phyloP scores from a whole-genome alignment of 2,329 filamentous ascomycete genomes.

The Saccharata proteae region DNA sequence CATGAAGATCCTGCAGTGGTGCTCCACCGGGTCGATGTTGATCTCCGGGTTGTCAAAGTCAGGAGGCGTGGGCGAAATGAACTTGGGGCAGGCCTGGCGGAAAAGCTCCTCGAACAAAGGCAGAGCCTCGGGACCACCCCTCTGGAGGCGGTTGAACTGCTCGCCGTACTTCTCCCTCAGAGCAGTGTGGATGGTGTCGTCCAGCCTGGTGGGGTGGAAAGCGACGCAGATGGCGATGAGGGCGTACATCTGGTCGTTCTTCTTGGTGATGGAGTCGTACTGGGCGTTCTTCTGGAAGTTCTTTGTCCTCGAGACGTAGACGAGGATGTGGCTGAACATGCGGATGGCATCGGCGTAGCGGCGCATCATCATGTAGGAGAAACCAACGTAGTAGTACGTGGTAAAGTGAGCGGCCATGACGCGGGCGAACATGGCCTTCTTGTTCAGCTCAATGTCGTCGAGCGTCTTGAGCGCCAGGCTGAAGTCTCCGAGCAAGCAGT shows the following conservation, averaged over 20 bases:
- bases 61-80: conserved; percentile 93
- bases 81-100: conserved; percentile 95
- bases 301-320: conserved; percentile 98
- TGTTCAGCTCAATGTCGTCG: conserved; percentile 98
- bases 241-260: conserved; percentile 99
- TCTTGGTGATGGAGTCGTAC: conserved; percentile 98
- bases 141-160: conserved; percentile 92
- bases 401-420: conserved; percentile 99
- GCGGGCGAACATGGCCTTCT: conserved; percentile 99
- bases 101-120: conserved; percentile 98
- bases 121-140: conserved; percentile 86
- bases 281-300: conserved; percentile 99
- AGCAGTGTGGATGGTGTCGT: conserved; percentile 97
- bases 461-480: conserved; percentile 96
- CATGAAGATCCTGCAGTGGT: conserved; percentile 97
- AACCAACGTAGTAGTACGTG: conserved; percentile 99
- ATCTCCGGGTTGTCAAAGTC: conserved; percentile 95
- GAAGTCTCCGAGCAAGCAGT: conserved; percentile 95
- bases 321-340: conserved; percentile 99
- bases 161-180: conserved; percentile 98
- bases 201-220: conserved; percentile 90
- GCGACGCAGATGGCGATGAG: conserved; percentile 97
- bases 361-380: conserved; percentile 99
- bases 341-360: conserved; percentile 98
- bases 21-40: conserved; percentile 94